Evolutionary conservation across 1,284 basidiomycete species (phyloP), one percentile per base, ranked within the genome.

Genomic region (Pseudozyma sp.): DNA sequence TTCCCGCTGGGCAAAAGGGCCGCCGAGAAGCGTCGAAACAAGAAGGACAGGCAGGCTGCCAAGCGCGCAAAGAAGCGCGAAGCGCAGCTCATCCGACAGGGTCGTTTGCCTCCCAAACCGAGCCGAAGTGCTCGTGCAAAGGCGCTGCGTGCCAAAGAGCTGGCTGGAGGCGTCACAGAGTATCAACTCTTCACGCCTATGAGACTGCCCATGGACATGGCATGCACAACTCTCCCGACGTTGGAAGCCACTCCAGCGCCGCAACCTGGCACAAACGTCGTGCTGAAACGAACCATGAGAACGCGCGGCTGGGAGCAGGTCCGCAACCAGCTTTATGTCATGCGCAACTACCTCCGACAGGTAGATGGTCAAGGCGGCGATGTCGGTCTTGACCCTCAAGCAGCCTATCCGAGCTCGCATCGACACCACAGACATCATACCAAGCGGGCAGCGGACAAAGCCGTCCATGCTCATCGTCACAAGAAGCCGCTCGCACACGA

Each of bases 111-210:
- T 10, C 72, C 72, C 11, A 78, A 80, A 34, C 75, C 81, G 2
- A 82, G 80, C 55, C 77, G 77, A 17, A 78, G 67, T 42, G 82
- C 81, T 16, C 75, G 82, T 30, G 67, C 72, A 11, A 83, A 82
- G 55, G 82, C 82, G 13, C 64, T 76, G 34, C 67, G 72, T 10
- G 70, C 81, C 11, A 69, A 71, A 34, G 78, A 81, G 50, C 51
- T 78, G 40, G 80, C 82, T 2, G 82, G 82, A 10, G 82, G 82
- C 24, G 58, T 82, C 17, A 84, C 82, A 5, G 75, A 82, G 53
- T 84, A 80, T 34, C 80, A 77, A 24, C 66, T 84, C 17, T 83
- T 80, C 59, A 79, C 80, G 2, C 78, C 81, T 3, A 73, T 78
- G 48, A 60, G 73, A 14, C 59, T 81, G 43, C 69, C 79, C 24